Evolutionary conservation across 2,329 filamentous ascomycete genomes (phyloP).

Genomic region (Neoscytalidium dimidiatum): DNA sequence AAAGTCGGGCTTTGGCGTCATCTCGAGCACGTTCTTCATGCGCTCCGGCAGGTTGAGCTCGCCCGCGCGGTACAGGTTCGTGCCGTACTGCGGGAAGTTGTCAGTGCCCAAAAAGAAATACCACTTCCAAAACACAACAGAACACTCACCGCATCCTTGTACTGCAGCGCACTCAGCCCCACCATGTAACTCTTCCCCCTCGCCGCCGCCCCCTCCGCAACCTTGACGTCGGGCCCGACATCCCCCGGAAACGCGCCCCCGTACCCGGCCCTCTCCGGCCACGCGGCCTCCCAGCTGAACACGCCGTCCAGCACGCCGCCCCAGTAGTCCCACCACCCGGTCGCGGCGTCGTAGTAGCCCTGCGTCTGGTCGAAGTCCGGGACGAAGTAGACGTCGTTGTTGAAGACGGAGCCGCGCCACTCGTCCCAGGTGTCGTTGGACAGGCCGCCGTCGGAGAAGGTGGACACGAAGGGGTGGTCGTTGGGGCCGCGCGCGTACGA

Average conservation of each 20-base stretch:
- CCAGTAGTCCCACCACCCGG: slow-evolving; percentile 33
- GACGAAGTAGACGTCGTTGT: slow-evolving; percentile 31
- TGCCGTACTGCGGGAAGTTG: slow-evolving; percentile 24
- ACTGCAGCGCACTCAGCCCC: slow-evolving; percentile 28
- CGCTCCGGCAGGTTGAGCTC: slow-evolving; percentile 38
- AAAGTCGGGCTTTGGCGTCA: slow-evolving; percentile 32
- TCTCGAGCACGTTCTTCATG: slow-evolving; percentile 38
- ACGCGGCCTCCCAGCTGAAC: slow-evolving; percentile 43
- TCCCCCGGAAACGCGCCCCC: slow-evolving; percentile 27
- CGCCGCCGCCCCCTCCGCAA: slow-evolving; percentile 25
- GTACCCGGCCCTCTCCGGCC: slow-evolving; percentile 28
- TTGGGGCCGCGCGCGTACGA: slow-evolving; percentile 22
- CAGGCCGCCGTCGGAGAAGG: slow-evolving; percentile 30
- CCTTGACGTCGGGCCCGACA: slow-evolving; percentile 28
- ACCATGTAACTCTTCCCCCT: slow-evolving; percentile 40
- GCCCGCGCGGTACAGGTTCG: slow-evolving; percentile 36
- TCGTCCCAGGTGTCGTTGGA: slow-evolving; percentile 28
- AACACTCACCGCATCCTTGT: slow-evolving; percentile 30
- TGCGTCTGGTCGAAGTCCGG: slow-evolving; percentile 31
- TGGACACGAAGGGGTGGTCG: slow-evolving; percentile 33
- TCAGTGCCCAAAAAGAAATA: neutral
- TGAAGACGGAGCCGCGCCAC: slow-evolving; percentile 23
- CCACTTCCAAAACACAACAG: too few relatives aligned
- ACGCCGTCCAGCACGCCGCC: slow-evolving; percentile 36
- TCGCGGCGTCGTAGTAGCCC: slow-evolving; percentile 35